Base-by-base conservation (phyloP, 1,139 yeast genomes). In the Magnusiomyces paraingens region DNA sequence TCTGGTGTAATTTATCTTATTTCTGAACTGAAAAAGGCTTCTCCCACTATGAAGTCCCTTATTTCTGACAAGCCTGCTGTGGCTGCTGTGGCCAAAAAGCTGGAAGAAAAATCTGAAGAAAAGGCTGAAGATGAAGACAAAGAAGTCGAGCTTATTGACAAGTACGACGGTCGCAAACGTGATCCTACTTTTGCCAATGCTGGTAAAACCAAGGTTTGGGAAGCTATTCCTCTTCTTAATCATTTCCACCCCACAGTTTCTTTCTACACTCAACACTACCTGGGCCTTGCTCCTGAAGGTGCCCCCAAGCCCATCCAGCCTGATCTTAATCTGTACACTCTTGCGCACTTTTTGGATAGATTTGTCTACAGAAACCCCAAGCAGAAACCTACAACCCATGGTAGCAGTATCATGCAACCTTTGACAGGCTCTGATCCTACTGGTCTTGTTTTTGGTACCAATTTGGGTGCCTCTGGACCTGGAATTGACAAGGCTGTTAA, bases 391-490 rank as follows among this genome's bases (percentile, higher is more conserved):
- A 74, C 84, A 39, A 57, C 66, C 15, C 84, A 87, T 67, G 98
- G 98, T 65, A 76, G 86, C 2, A 88, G 97, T 50, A 91, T 93
- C 68, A 94, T 94, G 98, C 99, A 93, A 75, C 98, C 99, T 51
- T 76, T 94, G 59, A 94, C 96, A 50, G 98, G 98, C 56, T 80
- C 84, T 1, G 89, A 85, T 58, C 73, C 74, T 48, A 84, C 90
- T n/a, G 89, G 87, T 8, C 73, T 87, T 56, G 78, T 90, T 60
- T 90, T 90, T 14, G 83, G 78, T 61, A 56, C 61, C 57, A 41
- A 62, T 56, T 42, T 45, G 26, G 42, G 47, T 29, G 36, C 45
- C 8, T 39, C 45, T 29, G 44, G 45, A 2, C 40, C 40, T 36
- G 41, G 49, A 18, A 20, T 35, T 41, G 68, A 65, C 14, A 53